A percentile compares a stretch with the other conserved stretches of the same genome.
Evolutionary conservation across 2,329 filamentous ascomycete genomes (phyloP).

Genomic region (Verticillium nonalfalfae): DNA sequence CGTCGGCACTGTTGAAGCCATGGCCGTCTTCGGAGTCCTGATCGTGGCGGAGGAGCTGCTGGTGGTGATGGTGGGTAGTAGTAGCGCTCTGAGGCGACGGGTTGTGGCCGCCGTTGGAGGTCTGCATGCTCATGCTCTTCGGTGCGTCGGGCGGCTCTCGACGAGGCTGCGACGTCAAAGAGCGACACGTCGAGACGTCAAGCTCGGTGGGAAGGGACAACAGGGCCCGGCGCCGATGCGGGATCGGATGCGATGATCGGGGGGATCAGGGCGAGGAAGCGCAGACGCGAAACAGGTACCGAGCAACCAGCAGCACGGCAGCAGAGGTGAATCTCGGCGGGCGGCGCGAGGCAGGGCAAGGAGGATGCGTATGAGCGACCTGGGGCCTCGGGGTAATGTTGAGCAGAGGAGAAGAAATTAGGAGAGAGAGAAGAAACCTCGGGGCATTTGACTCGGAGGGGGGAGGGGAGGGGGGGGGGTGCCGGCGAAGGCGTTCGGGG

Average conservation of each 20-base stretch:
- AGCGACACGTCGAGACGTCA: neutral
- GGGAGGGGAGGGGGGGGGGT: conserved; percentile 3
- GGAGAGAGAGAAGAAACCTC: conserved; percentile 9
- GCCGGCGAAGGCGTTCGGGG: conserved; percentile 9
- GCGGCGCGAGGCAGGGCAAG: neutral
- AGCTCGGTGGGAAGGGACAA: neutral
- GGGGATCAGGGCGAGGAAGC: conserved; percentile 14
- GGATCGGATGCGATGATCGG: neutral
- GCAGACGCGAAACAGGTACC: neutral
- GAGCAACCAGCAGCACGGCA: neutral
- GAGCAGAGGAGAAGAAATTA: conserved; percentile 20
- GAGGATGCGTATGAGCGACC: neutral
- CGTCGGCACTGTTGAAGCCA: conserved; percentile 34
- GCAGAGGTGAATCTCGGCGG: neutral
- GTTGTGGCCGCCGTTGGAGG: conserved; percentile 10
- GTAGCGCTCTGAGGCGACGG: conserved; percentile 9
- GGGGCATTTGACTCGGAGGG: conserved; percentile 10
- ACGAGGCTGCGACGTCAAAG: neutral
- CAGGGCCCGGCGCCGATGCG: neutral
- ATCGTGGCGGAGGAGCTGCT: conserved; percentile 15
- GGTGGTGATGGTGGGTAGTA: conserved; percentile 3
- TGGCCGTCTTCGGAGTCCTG: conserved; percentile 42
- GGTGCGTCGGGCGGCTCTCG: neutral
- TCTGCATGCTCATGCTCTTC: conserved; percentile 9
- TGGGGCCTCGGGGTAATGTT: conserved; percentile 38